phyloP scores from a whole-genome alignment of 306 rosid genomes.

The Vigna hirtella region DNA sequence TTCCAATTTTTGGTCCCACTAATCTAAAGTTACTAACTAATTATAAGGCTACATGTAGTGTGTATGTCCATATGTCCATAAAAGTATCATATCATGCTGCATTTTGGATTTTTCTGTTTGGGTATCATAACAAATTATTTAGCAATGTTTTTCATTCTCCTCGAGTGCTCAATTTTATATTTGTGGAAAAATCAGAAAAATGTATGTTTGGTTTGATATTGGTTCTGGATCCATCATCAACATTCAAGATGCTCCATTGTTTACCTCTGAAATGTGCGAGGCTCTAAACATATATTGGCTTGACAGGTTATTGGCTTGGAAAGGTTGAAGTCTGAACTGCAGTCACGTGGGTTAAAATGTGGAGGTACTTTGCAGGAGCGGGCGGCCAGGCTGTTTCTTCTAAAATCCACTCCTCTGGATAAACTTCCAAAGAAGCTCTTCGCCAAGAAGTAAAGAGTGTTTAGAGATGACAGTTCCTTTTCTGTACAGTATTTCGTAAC shows the following conservation, averaged over 20 bases:
- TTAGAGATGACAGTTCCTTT: slow-evolving; percentile 20
- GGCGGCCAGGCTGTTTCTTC: slow-evolving; percentile 88
- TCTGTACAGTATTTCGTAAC: slow-evolving; percentile 39
- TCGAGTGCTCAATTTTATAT: background rate
- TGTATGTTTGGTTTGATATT: background rate
- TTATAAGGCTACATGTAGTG: slow-evolving; percentile 9
- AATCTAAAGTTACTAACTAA: slow-evolving; percentile 41
- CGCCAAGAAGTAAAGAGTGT: slow-evolving; percentile 65
- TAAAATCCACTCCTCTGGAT: slow-evolving; percentile 76
- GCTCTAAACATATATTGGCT: background rate
- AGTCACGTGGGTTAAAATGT: slow-evolving; percentile 79
- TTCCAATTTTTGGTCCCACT: slow-evolving; percentile 48
- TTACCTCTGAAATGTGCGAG: too few species aligned
- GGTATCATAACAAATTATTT: background rate
- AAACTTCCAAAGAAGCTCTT: slow-evolving; percentile 86
- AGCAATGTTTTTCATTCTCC: background rate
- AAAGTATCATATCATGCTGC: background rate
- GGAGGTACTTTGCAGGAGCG: slow-evolving; percentile 95
- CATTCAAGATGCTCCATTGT: too few species aligned
- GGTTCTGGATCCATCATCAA: too few species aligned
- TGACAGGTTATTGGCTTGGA: slow-evolving; percentile 84
- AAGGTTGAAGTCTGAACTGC: slow-evolving; percentile 81
- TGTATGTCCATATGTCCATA: background rate
- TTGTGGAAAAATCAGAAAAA: background rate
- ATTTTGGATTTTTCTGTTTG: background rate